phyloP scores from a whole-genome alignment of 2,329 filamentous ascomycete genomes.

The Didymella lethalis region DNA sequence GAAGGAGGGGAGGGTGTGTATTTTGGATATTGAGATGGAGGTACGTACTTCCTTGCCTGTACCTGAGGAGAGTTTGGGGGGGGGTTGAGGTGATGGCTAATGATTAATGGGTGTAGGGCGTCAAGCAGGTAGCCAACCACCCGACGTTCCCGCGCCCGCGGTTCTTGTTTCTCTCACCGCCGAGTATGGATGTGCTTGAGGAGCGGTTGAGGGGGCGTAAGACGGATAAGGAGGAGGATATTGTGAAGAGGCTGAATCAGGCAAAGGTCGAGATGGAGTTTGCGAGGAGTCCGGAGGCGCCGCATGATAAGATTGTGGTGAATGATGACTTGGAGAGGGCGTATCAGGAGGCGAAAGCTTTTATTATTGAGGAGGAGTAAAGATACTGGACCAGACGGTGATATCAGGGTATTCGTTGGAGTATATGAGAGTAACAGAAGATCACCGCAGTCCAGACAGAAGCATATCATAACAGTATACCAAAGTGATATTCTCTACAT shows the following conservation, averaged over 20 bases:
- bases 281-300: constrained; percentile 49
- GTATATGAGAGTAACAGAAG: no score
- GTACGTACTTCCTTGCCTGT: constrained; percentile 49
- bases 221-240: constrained; percentile 57
- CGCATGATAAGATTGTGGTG: constrained; percentile 62
- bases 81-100: no score
- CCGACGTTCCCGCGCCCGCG: constrained; percentile 70
- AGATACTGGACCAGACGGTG: no score
- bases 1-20: constrained; percentile 74
- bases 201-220: constrained; percentile 56
- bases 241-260: constrained; percentile 59
- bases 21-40: constrained; percentile 98
- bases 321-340: constrained; percentile 62
- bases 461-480: background rate
- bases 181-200: constrained; percentile 77
- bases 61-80: no score
- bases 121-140: constrained; percentile 88
- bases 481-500: constrained; percentile 7
- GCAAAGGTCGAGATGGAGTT: constrained; percentile 56
- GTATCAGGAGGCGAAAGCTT: constrained; percentile 60
- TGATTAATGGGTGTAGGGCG: constrained; percentile 62
- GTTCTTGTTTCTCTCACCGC: constrained; percentile 86
- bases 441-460: background rate
- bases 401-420: no score
- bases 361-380: constrained; percentile 54